Conservation (phyloP, 805 yeast species). For the Komagataella phaffii region DNA sequence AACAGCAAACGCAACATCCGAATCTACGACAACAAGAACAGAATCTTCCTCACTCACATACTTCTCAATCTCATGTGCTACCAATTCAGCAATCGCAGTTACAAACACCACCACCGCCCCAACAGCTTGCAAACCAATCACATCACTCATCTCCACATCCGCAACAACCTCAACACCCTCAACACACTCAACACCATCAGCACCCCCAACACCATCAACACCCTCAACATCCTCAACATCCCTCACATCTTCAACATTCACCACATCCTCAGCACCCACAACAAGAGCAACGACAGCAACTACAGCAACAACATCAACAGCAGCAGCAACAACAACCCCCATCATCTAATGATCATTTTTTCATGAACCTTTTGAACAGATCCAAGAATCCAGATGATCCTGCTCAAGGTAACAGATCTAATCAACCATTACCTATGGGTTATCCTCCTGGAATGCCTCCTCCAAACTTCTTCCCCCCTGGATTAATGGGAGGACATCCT, state of each 20-base stretch:
- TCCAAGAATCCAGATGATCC: not conserved
- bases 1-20: conserved; percentile 6
- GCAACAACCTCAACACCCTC: conserved; percentile 1
- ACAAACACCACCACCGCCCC: conserved; percentile 2
- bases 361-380: conserved; percentile 6
- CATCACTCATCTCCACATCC: conserved; percentile 2
- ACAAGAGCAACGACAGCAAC: conserved; percentile 1
- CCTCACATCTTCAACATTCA: not conserved
- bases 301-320: not conserved
- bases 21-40: conserved; percentile 1
- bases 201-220: conserved; percentile 2
- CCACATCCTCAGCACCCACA: conserved; percentile 2
- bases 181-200: not conserved
- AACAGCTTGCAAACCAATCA: conserved; percentile 3
- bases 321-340: not conserved
- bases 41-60: not conserved
- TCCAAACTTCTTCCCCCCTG: not conserved
- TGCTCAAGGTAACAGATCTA: not conserved
- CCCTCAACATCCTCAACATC: conserved; percentile 1
- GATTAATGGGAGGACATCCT: not conserved
- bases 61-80: not conserved
- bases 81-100: conserved; percentile 1
- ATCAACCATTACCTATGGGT: conserved; percentile 1
- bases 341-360: conserved; percentile 4
- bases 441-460: not conserved